Percentiles rank a stretch among this genome's conserved stretches.
Evolutionary conservation across 495 filamentous ascomycete genomes (phyloP).

Genomic region (Stereocaulon alpinum): DNA sequence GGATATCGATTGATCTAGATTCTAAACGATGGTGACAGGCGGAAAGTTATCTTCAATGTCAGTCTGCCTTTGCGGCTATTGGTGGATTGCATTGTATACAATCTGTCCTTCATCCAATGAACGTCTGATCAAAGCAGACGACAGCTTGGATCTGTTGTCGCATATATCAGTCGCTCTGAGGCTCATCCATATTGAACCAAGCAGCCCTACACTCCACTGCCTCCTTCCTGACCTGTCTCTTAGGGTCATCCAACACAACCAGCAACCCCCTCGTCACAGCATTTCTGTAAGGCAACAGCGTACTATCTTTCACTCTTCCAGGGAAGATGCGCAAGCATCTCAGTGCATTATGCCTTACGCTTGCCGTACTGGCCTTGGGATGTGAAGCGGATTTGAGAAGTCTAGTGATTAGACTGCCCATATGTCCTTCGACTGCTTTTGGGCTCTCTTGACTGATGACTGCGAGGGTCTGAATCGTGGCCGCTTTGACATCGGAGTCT

Average conservation of each 20-base stretch:
- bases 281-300: conserved; percentile 47
- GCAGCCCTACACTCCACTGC: conserved; percentile 57
- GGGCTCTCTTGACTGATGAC: conserved; percentile 50
- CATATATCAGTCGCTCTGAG: conserved; percentile 18
- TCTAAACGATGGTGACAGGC: too few species aligned
- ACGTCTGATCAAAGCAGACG: not conserved
- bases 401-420: conserved; percentile 47
- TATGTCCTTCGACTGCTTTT: conserved; percentile 46
- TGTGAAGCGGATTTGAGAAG: conserved; percentile 40
- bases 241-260: conserved; percentile 53
- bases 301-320: conserved; percentile 30
- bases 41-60: too few species aligned
- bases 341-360: conserved; percentile 34
- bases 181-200: conserved; percentile 59
- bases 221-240: conserved; percentile 54
- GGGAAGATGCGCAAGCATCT: conserved; percentile 49
- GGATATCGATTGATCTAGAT: too few species aligned
- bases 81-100: too few species aligned
- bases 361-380: conserved; percentile 12
- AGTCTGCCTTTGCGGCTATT: too few species aligned
- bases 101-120: too few species aligned
- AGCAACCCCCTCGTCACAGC: conserved; percentile 46
- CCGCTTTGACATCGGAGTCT: conserved; percentile 45
- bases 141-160: not conserved
- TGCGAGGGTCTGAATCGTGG: conserved; percentile 51